Evolutionary conservation across 768 basidiomycete genomes (phyloP).

Genomic region (Leccinum incarnatum): DNA sequence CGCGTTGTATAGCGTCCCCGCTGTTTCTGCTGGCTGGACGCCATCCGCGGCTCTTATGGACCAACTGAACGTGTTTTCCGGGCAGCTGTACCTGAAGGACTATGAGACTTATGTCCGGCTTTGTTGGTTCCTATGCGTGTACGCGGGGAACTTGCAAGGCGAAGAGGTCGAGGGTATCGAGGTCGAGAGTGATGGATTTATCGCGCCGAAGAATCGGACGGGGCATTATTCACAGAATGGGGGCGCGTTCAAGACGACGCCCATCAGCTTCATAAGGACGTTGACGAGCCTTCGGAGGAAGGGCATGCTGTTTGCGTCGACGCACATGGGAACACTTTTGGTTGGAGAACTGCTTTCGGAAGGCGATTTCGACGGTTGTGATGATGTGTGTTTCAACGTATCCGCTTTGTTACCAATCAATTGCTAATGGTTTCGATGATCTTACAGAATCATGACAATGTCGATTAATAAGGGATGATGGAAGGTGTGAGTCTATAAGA

Average conservation of each 20-base stretch:
- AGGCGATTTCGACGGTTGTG: not conserved
- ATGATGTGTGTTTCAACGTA: not conserved
- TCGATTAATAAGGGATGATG: not conserved
- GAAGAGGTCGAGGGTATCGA: not conserved
- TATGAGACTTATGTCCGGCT: not conserved
- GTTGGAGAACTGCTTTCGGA: not conserved
- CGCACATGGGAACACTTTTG: not conserved
- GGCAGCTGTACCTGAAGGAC: not conserved
- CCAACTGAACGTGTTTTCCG: not conserved
- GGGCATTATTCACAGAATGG: not conserved
- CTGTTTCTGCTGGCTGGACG: not conserved
- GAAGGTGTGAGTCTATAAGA: too few relatives aligned
- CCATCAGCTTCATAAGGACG: not conserved
- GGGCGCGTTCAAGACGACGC: constrained; percentile 32
- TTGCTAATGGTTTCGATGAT: too few relatives aligned
- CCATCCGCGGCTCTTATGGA: not conserved
- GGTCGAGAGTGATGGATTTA: constrained; percentile 14
- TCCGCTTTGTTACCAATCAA: too few relatives aligned
- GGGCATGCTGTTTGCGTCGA: not conserved
- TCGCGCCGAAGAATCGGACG: constrained; percentile 11
- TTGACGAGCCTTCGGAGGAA: not conserved
- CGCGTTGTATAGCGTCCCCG: not conserved
- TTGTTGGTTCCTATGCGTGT: not conserved
- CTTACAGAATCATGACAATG: not conserved
- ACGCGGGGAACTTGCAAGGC: constrained; percentile 3